These are phyloP conservation scores for Zygotorulaspora chibaensis DNA, from an alignment of 805 yeast species.

Conservation along the genomic window DNA sequence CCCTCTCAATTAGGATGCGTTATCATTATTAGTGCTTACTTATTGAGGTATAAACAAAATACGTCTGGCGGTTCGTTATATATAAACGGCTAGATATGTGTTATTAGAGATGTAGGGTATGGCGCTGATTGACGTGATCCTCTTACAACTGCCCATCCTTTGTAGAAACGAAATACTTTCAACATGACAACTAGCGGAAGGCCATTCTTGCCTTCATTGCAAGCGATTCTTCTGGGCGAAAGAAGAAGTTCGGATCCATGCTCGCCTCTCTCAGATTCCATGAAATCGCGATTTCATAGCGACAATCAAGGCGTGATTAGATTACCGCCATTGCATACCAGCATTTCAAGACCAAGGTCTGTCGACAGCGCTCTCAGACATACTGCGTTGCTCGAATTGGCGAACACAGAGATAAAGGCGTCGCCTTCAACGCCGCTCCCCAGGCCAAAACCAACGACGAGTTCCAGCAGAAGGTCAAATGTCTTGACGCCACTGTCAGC, in stretches of 20 bases:
- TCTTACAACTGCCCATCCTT: not conserved
- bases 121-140: not conserved
- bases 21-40: constrained; percentile 4
- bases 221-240: constrained; percentile 16
- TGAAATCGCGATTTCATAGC: constrained; percentile 20
- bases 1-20: constrained; percentile 16
- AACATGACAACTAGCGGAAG: constrained; percentile 7
- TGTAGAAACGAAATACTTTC: not conserved
- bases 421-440: constrained; percentile 21
- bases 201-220: constrained; percentile 21
- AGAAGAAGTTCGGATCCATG: constrained; percentile 16
- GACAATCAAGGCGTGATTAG: constrained; percentile 28
- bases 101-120: not conserved
- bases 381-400: constrained; percentile 8
- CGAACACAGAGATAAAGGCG: not conserved
- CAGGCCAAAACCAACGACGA: constrained; percentile 9
- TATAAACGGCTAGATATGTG: not conserved
- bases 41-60: not conserved
- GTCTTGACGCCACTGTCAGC: constrained; percentile 33
- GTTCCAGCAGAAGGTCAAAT: constrained; percentile 18
- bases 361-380: constrained; percentile 28
- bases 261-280: constrained; percentile 21
- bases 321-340: constrained; percentile 27
- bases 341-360: constrained; percentile 21
- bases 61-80: not conserved